These are phyloP conservation scores for Hymenoscyphus linearis DNA, from an alignment of 2,329 filamentous ascomycete species.

Conservation along the genomic window DNA sequence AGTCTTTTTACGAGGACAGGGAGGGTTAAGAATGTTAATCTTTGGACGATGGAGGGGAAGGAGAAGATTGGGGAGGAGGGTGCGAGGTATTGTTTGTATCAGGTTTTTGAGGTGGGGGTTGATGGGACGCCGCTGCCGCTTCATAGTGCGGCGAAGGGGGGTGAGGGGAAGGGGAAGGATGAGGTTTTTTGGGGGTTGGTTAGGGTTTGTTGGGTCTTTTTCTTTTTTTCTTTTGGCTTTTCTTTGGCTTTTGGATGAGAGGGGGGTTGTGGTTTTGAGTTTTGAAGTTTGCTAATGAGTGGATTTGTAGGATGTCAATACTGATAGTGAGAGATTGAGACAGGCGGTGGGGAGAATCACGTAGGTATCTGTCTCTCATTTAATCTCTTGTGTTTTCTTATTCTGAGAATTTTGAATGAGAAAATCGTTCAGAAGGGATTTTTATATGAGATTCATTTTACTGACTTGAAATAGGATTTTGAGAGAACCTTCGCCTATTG, in stretches of 20 bases:
- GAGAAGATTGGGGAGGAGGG: conserved; percentile 2
- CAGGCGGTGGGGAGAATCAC: conserved; percentile 9
- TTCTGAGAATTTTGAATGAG: neutral
- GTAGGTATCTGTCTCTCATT: neutral
- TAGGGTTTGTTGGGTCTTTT: conserved; percentile 5
- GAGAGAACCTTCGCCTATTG: conserved; percentile 54
- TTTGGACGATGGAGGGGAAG: neutral
- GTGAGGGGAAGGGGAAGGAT: conserved; percentile 4
- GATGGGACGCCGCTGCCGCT: conserved; percentile 7
- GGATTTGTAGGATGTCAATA: conserved; percentile 6
- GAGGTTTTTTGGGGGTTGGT: conserved; percentile 7
- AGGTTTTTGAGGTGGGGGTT: conserved; percentile 10
- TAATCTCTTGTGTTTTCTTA: neutral
- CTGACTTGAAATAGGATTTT: conserved; percentile 37
- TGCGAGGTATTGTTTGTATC: conserved; percentile 6
- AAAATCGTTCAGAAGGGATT: no score
- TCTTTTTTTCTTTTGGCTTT: neutral
- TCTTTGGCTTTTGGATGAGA: neutral
- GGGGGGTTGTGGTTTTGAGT: no score
- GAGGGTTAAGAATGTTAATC: neutral
- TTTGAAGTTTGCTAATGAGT: neutral
- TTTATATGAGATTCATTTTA: no score
- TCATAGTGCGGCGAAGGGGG: neutral
- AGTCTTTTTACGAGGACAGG: conserved; percentile 2
- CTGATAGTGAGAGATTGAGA: neutral